Base-by-base conservation (phyloP, 208 protist genomes). In the Leishmania major region DNA sequence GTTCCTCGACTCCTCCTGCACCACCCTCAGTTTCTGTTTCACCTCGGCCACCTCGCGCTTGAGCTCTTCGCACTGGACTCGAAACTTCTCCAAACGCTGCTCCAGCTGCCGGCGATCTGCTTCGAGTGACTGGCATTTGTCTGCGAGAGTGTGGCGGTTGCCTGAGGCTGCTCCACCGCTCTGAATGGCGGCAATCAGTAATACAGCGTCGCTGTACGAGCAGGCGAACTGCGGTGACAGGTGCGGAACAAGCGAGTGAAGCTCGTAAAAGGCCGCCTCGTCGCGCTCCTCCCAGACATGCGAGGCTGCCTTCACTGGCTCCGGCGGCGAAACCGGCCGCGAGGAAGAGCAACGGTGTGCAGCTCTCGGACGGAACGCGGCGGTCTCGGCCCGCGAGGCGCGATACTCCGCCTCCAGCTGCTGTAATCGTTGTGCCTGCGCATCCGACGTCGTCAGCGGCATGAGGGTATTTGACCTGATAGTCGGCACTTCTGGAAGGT, bases 181-280 rank as follows among this genome's bases (percentile, higher is more conserved):
- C 31, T 87, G 92, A 72, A 98, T 91, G 28, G 91, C 92, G 0
- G 86, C 84, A 37, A 95, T 69, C 22, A 98, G 85, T 35, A 96
- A 79, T 6, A 90, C 57, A 1, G 90, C 84, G 71, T 98, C 95
- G 19, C 81, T 78, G 80, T 92, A 92, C 4, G 77, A 77, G 83
- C 93, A 96, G 6, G 75, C 53, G 69, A 98, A 96, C 17, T 67
- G 64, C 17, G 93, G 89, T 11, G 95, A 95, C 35, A 98, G 88
- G 82, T 94, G 89, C 7, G 95, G 92, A 19, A 96, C 92, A n/a
- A 89, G 75, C 19, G 73, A 59, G 28, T 91, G 89, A 49, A 98
- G 84, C 69, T 96, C 91, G 67, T 84, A 88, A 64, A 82, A 79
- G 19, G 80, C 82, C 10, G 73, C 82, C 75, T 79, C 85, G 45